Percentiles rank a stretch among this genome's conserved stretches.
phyloP scores from a whole-genome alignment of 768 basidiomycete species.

The Collybiopsis luxurians region DNA sequence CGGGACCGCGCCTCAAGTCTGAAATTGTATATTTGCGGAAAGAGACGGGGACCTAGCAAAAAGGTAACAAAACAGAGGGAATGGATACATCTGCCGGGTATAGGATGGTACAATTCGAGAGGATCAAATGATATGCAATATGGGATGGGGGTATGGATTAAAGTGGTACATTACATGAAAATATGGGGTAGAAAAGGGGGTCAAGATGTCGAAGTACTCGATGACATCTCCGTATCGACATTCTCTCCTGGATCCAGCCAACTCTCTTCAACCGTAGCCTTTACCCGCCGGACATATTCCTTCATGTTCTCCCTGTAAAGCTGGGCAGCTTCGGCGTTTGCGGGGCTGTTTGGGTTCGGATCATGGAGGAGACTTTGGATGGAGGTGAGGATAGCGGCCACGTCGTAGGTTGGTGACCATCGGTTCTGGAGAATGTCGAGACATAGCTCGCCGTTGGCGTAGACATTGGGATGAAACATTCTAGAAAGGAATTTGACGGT shows the following conservation, averaged over 20 bases:
- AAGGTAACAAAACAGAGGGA: no score
- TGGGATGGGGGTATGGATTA: no score
- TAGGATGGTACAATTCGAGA: no score
- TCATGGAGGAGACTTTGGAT: constrained; percentile 96
- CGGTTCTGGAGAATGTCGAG: constrained; percentile 98
- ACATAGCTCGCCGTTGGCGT: constrained; percentile 97
- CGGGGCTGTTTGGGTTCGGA: constrained; percentile 97
- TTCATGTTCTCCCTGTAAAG: constrained; percentile 98
- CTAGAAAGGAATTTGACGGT: constrained; percentile 94
- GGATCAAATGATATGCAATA: no score
- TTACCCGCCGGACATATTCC: constrained; percentile 92
- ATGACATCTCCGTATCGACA: constrained; percentile 17
- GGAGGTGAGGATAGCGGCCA: constrained; percentile 95
- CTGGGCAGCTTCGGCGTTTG: constrained; percentile 97
- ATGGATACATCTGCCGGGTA: no score
- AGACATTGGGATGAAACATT: constrained; percentile 99
- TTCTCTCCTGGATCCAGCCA: constrained; percentile 86
- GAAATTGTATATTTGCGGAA: no score
- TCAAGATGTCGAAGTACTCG: background rate
- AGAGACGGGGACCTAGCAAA: no score
- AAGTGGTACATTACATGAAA: background rate
- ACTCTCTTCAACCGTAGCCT: constrained; percentile 91
- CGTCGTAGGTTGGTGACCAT: constrained; percentile 99
- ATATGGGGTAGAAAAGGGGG: background rate
- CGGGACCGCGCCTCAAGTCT: no score